Base-by-base conservation (phyloP, 257 asterid genomes). In the Cruciata laevipes region DNA sequence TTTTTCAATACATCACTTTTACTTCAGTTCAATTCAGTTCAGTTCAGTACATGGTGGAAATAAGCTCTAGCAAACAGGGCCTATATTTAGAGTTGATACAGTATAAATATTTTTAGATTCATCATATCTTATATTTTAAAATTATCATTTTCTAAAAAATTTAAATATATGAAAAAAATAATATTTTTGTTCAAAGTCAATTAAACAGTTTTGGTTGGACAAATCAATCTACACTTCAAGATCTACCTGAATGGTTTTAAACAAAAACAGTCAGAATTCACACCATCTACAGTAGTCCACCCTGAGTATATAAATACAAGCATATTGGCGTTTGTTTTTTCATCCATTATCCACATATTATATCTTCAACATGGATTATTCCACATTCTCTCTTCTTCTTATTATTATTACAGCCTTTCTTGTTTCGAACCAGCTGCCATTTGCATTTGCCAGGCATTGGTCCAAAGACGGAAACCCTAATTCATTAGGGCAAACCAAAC, bases 251-350 rank as follows among this genome's bases (percentile, higher is more conserved):
- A 0, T 42, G 3, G 3, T 42, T 10, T 38, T 10, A 3, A 23
- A 8, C 23, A 23, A 24, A 7, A 11, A 3, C 61, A 61, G 61
- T 73, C 67, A 73, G 80, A 74, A 69, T 74, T 66, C 61, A 72
- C 79, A 67, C 81, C 76, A 67, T 77, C 25, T 51, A 66, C 77
- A 55, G 72, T 55, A n/a, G 27, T 68, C 14, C 16, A 58, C 61
- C 70, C 83, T 52, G 78, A 73, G 31, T 7, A 21, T 84, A 87
- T 90, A 87, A 76, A 90, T 83, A 85, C 72, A 60, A 30, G 20
- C 79, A 66, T 61, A 80, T 62, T 52, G 40, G 21, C 52, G 40
- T 65, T 7, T 16, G 77, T 65, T 75, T 68, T 75, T 60, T 70
- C 74, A 74, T 69, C 73, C 72, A 55, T 40, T 16, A 52, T 18